A percentile compares a stretch with the other conserved stretches of the same genome.
Conservation (phyloP, 2,329 filamentous ascomycete genomes). For the Ophiostoma perfectum region DNA sequence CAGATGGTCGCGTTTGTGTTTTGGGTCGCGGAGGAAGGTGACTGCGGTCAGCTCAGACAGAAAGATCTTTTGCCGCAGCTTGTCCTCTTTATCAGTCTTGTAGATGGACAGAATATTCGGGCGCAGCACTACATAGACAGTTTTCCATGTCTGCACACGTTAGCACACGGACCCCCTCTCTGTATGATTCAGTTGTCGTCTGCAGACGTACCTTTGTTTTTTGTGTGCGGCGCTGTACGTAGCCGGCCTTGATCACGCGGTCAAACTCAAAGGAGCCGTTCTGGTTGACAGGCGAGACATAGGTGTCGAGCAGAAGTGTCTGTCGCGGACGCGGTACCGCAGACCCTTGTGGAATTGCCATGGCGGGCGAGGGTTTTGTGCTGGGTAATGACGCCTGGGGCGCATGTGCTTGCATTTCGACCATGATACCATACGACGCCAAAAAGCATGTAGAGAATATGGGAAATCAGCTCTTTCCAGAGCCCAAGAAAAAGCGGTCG, state of each 20-base stretch:
- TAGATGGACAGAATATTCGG: slow-evolving; percentile 89
- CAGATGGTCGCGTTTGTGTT: slow-evolving; percentile 77
- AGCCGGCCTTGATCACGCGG: slow-evolving; percentile 82
- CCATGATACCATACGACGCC: slow-evolving; percentile 24
- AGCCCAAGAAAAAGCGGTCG: no score
- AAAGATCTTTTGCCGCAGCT: slow-evolving; percentile 80
- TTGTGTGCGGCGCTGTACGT: slow-evolving; percentile 79
- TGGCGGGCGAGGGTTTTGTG: slow-evolving; percentile 21
- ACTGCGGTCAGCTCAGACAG: slow-evolving; percentile 89
- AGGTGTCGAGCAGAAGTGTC: slow-evolving; percentile 55
- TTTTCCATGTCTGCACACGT: slow-evolving; percentile 70
- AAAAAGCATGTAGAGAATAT: no score
- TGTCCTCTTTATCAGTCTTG: slow-evolving; percentile 83
- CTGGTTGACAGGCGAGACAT: slow-evolving; percentile 77
- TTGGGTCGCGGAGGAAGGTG: slow-evolving; percentile 80
- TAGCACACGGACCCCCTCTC: slow-evolving; percentile 26
- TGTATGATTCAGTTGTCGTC: neutral
- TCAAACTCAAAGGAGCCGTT: slow-evolving; percentile 96
- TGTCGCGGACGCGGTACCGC: slow-evolving; percentile 33
- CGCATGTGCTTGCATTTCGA: slow-evolving; percentile 29
- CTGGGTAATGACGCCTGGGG: slow-evolving; percentile 25
- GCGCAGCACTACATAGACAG: slow-evolving; percentile 80
- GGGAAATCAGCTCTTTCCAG: no score
- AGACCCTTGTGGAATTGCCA: slow-evolving; percentile 22
- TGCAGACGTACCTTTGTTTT: slow-evolving; percentile 70